Percentiles rank a stretch among this genome's conserved stretches.
These are phyloP conservation scores for Capsicum baccatum DNA, from an alignment of 257 asterid species.

Conservation along the genomic window DNA sequence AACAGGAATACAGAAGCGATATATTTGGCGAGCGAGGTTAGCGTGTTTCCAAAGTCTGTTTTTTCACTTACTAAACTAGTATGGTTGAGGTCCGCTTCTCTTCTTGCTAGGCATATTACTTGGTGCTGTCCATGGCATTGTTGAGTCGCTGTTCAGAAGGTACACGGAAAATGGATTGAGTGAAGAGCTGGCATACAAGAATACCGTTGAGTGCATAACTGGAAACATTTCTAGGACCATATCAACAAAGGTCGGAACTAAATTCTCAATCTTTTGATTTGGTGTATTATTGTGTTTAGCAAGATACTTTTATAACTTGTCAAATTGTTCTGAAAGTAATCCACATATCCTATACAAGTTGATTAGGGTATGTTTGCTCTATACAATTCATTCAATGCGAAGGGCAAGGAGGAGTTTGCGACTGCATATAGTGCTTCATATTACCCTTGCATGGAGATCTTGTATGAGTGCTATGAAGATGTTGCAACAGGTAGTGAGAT, in stretches of 20 bases:
- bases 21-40: conserved; percentile 96
- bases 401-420: conserved; percentile 83
- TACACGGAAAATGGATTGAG: conserved; percentile 90
- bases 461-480: conserved; percentile 95
- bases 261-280: not conserved
- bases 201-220: conserved; percentile 91
- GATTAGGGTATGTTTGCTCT: conserved; percentile 86
- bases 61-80: not conserved
- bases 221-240: conserved; percentile 85
- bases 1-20: conserved; percentile 91
- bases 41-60: conserved; percentile 17
- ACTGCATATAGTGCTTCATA: conserved; percentile 85
- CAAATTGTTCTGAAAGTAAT: conserved; percentile 19
- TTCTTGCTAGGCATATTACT: conserved; percentile 75
- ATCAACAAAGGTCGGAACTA: conserved; percentile 70
- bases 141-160: conserved; percentile 89
- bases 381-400: conserved; percentile 70
- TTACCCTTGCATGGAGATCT: conserved; percentile 97
- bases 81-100: conserved; percentile 29
- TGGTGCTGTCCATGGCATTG: conserved; percentile 97
- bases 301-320: not conserved
- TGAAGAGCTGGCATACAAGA: conserved; percentile 91
- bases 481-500: conserved; percentile 94
- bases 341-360: not conserved
- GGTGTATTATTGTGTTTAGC: not conserved